A percentile compares a stretch with the other conserved stretches of the same genome.
Evolutionary conservation across 2,329 filamentous ascomycete species (phyloP).

Genomic region (Colletotrichum spaethianum): DNA sequence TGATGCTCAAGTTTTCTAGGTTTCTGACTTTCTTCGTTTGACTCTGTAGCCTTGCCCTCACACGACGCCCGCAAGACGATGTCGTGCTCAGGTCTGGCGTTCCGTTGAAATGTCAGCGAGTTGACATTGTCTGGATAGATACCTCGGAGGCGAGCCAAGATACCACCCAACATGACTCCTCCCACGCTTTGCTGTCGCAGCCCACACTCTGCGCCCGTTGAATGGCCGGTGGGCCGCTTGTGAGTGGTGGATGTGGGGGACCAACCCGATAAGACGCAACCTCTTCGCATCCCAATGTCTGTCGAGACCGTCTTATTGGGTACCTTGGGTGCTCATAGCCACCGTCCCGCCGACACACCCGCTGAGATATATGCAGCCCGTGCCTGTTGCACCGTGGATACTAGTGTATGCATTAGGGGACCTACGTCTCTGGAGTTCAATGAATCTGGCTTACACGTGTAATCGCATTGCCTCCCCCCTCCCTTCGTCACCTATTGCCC

Average conservation of each 20-base stretch:
- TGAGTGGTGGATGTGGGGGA: constrained; percentile 37
- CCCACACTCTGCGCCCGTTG: constrained; percentile 30
- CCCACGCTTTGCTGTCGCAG: constrained; percentile 11
- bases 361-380: neutral
- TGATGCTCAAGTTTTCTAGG: neutral
- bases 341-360: neutral
- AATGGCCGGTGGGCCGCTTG: constrained; percentile 12
- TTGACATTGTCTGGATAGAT: neutral
- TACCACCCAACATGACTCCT: neutral
- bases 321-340: neutral
- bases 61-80: neutral
- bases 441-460: neutral
- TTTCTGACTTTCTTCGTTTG: neutral
- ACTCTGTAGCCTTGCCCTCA: neutral
- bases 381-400: neutral
- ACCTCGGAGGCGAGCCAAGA: neutral
- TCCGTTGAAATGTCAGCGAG: neutral
- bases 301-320: neutral
- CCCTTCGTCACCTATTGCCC: neutral
- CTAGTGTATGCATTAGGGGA: neutral
- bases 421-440: neutral
- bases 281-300: neutral
- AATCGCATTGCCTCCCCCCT: neutral
- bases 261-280: constrained; percentile 27
- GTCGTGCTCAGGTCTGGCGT: neutral